Base-by-base conservation (phyloP, 257 asterid species). In the Solanum habrochaites region DNA sequence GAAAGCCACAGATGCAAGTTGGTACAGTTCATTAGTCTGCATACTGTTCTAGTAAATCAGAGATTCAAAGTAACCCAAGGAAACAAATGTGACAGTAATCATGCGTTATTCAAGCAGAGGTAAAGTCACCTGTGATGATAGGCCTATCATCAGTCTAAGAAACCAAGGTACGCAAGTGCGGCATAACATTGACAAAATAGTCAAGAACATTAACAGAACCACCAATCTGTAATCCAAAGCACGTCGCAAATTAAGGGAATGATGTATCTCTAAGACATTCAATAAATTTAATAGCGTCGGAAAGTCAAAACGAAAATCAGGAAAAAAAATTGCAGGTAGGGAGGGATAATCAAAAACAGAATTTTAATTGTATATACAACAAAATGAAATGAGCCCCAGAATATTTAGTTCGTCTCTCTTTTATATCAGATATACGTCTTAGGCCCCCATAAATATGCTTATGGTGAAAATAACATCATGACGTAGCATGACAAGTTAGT, bases 11-110 rank as follows among this genome's bases (percentile, higher is more conserved):
- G 96, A 86, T 86, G 98, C 97, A 91, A 95, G 87, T 85, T 95
- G 98, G 89, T 93, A 95, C 85, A 95, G 98, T 90, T 95, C 98
- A 87, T 94, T 94, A 49, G 95, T 95, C 98, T 95, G 98, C 93
- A 91, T 56, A 84, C 71, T n/a, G 89, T 87, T 86, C 83, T 81
- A 86, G 87, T n/a, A 67, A 75, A 87, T 85, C 88, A 82, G 86
- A 86, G 37, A 40, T 72, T 49, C 83, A 13, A 86, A 74, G 91
- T 91, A 89, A 90, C 87, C 90, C 82, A 86, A 70, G 88, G 75
- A 87, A 88, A 78, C 85, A 25, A 85, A 62, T 14, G 60, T 23
- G 39, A 75, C 70, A 75, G 58, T 88, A 88, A 43, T 27, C 20
- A 66, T 62, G 87, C 80, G 70, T 87, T 87, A 85, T 85, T 85